Evolutionary conservation across 208 protist species (phyloP), one percentile per base, ranked within the genome.

Genomic region (Leptomonas pyrrhocoris): DNA sequence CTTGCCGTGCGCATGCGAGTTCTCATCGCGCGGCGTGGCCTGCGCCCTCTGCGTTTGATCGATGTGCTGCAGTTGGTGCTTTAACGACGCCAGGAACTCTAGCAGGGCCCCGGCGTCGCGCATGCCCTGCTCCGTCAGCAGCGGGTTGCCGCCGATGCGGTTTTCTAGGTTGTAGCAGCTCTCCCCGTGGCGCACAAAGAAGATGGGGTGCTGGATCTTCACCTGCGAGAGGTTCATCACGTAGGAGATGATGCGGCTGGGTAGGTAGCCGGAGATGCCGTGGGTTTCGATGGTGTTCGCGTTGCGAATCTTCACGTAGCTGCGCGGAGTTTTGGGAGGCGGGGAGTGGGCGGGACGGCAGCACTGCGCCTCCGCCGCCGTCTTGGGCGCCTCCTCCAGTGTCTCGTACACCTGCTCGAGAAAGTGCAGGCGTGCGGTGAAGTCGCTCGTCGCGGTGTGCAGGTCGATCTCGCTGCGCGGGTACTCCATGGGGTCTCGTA

Each of bases 151-250:
- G 45, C 93, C 93, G 56, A 97, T 90, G 68, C 93, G 93, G 71
- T 94, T 80, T 54, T 97, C 88, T 19, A 88, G 36, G 68, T 95
- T 92, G 76, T 94, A 95, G 68, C 67, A 71, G 42, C 85, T 93
- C 79, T 95, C 75, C n/a, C 93, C 93, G 66, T 97, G 88, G 5
- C 88, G 88, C 9, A 92, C 72, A 77, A 97, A 97, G 77, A 90
- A 97, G 56, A 97, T 97, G 40, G 93, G 93, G 54, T 94, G 89
- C 61, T 90, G 88, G 1, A 95, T 84, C 74, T 93, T 95, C 15
- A 74, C 57, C 74, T 94, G 86, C 11, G 89, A 88, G 16, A 97
- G 64, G 70, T 91, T 95, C 88, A 95, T 90, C n/a, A 92, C 77
- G 73, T 86, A 95, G 1, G 79, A 90, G 18, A 95, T 73, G 64